phyloP scores from a whole-genome alignment of 1,139 yeast species.

The Candida sojae region DNA sequence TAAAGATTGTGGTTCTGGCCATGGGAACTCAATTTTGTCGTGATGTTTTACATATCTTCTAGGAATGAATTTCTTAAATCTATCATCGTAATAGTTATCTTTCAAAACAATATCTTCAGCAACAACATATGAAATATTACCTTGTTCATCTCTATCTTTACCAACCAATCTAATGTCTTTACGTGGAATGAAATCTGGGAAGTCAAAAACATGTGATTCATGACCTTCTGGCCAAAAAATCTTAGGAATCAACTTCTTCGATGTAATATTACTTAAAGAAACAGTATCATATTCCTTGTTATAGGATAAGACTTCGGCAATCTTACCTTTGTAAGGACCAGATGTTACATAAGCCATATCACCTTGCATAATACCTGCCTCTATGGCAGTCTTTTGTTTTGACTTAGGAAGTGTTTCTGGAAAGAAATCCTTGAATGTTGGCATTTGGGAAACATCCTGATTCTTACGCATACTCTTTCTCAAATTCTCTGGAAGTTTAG shows the following conservation, averaged over 20 bases:
- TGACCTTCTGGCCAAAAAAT: constrained; percentile 75
- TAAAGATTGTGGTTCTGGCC: constrained; percentile 81
- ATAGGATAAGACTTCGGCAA: constrained; percentile 51
- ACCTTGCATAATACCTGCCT: constrained; percentile 41
- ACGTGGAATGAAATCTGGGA: constrained; percentile 57
- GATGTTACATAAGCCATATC: constrained; percentile 54
- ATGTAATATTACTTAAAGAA: constrained; percentile 36
- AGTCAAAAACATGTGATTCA: constrained; percentile 68
- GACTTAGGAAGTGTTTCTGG: constrained; percentile 22
- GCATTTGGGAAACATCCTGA: constrained; percentile 32
- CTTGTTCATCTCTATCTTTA: constrained; percentile 63
- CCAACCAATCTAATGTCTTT: constrained; percentile 65
- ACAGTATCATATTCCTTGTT: constrained; percentile 35
- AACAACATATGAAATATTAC: constrained; percentile 65
- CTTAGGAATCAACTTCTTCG: constrained; percentile 55
- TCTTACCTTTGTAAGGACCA: constrained; percentile 73
- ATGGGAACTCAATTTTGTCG: constrained; percentile 72
- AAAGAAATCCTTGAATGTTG: constrained; percentile 34
- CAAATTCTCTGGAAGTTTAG: constrained; percentile 31
- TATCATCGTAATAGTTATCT: constrained; percentile 72
- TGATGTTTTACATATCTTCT: constrained; percentile 74
- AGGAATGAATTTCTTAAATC: constrained; percentile 75
- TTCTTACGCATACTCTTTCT: constrained; percentile 28
- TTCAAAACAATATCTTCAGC: constrained; percentile 71
- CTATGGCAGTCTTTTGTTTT: constrained; percentile 29